Base-by-base conservation (phyloP, 2,329 filamentous ascomycete genomes). In the Emmonsia crescens region DNA sequence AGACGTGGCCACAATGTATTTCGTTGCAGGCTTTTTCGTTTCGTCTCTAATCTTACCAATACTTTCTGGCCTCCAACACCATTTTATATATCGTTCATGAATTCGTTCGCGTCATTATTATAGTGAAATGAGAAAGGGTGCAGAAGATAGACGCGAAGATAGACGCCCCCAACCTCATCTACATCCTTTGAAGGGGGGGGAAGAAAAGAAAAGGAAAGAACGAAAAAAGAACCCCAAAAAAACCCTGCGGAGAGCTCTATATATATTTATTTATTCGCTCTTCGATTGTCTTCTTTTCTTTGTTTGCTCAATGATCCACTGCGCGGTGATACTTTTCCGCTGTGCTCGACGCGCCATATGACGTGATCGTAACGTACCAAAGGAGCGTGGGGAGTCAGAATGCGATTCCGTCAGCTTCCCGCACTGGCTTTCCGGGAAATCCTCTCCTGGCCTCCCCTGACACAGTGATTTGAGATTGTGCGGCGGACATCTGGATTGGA, bases 351-450 rank as follows among this genome's bases (percentile, higher is more conserved):
- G 12, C 16, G 38, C 12, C 4, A 40, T 49, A 24, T 14, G 46
- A 21, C 24, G 46, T 24, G 24, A 6, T 49, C 12, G 46, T 14
- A 58, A 58, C 2, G 1, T 46, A 44, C 36, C 6, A n/a, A 58
- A 58, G 24, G 55, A 58, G 6, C 1, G 16, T 58, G 33, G 55
- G 5, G 9, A 21, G 24, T n/a, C 36, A 36, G 33, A 21, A 24
- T 31, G 19, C n/a, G 55, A 44, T 58, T 58, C 55, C 24, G 55
- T 58, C 2, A 58, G 19, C 9, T 36, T 58, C 14, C 1, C 14
- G 38, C 55, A 58, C 33, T 58, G 55, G 38, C 55, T 58, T 46
- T 58, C 55, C 21, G 55, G 38, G 9, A 58, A 21, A 4, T 44
- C 33, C 19, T 38, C 19, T 24, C 3, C 33, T 58, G 38, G 55